Base-by-base conservation (phyloP, 352 stramenopile genomes). In the Phytopythium helicoides region DNA sequence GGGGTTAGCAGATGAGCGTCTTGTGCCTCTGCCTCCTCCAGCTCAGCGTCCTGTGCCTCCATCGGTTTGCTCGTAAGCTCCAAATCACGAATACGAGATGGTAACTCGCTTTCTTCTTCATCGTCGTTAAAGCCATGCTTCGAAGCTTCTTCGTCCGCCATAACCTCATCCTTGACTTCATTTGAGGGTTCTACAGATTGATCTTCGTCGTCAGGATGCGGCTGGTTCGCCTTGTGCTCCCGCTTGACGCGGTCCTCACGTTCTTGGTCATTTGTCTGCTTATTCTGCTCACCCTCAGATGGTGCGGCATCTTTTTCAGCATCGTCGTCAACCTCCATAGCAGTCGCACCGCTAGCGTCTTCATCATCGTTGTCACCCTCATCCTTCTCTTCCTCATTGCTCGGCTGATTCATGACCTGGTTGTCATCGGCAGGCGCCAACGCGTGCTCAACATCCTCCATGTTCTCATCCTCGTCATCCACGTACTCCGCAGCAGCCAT, bases 321-420 rank as follows among this genome's bases (percentile, higher is more conserved):
- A 3, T 89, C 70, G 1, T 90, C 76, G 22, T 94, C 81, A 19
- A 85, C 62, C 23, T 90, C 73, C 70, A 86, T 85, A 23, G 84
- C 75, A 9, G 66, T 68, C 8, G 66, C 75, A 37, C 79, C 78
- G 46, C 67, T 58, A 10, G 34, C 68, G 3, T 71, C 58, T 6
- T 54, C 66, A 3, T 62, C 49, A 15, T 76, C 58, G 50, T 58
- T 46, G 18, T 87, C 57, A 37, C 82, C 63, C 10, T 92, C 64
- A 3, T 87, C 70, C 21, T 92, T 66, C 56, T 91, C 66, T 26
- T 84, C 62, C 14, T 86, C 63, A 7, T 49, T 60, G n/a, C 47
- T 57, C 52, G 59, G 59, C 54, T 82, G 69, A 40, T 84, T 80
- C 69, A 86, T 81, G 23, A 86, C 53, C 50, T 84, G 74, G 45